phyloP scores from a whole-genome alignment of 169 alveolate species.

The Cystoisospora suis region DNA sequence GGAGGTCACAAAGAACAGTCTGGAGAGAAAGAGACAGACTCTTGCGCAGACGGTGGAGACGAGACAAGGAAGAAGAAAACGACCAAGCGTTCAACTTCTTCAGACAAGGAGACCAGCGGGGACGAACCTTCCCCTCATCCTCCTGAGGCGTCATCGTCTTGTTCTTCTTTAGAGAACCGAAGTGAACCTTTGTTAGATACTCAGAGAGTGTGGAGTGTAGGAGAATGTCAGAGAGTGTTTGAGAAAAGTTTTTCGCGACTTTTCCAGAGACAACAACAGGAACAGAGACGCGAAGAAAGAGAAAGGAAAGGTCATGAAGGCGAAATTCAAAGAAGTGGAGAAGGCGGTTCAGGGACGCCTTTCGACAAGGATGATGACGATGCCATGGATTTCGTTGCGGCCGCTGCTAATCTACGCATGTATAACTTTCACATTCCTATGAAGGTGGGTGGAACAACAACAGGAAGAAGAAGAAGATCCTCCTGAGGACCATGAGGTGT shows the following conservation, averaged over 20 bases:
- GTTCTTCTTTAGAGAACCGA: too few relatives aligned
- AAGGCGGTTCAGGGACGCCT: background rate
- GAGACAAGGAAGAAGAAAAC: background rate
- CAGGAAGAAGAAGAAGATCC: too few relatives aligned
- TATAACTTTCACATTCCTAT: constrained; percentile 79
- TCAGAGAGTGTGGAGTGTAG: constrained; percentile 18
- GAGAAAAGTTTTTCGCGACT: background rate
- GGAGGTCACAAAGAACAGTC: background rate
- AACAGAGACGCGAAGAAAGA: background rate
- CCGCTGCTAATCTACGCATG: constrained; percentile 89
- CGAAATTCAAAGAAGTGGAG: background rate
- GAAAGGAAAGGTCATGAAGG: background rate
- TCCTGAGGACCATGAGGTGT: too few relatives aligned
- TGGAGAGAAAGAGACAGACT: background rate
- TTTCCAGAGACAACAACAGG: background rate
- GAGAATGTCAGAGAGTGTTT: constrained; percentile 35
- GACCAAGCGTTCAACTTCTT: too few relatives aligned
- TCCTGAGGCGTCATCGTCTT: too few relatives aligned
- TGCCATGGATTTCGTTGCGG: constrained; percentile 84
- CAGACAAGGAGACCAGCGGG: too few relatives aligned
- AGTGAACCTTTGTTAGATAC: too few relatives aligned
- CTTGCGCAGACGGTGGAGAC: background rate
- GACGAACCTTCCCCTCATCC: too few relatives aligned
- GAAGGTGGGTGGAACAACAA: constrained; percentile 15
- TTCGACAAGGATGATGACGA: constrained; percentile 90